Conservation (phyloP, 23 red algal genomes). For the Rhodosorus marinus region DNA sequence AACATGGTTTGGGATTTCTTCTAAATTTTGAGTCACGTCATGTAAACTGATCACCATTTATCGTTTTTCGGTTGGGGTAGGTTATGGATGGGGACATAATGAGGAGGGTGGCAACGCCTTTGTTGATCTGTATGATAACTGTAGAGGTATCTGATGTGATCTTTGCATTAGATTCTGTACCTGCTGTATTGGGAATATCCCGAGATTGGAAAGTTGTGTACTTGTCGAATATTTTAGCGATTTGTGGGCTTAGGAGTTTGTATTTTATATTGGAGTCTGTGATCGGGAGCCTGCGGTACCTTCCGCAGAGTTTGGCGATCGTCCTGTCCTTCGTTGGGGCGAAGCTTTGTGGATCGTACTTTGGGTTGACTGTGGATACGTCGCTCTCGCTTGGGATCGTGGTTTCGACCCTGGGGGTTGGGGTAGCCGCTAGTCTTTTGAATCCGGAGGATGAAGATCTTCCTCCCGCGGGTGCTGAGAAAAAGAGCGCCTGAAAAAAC, state of each 20-base stretch:
- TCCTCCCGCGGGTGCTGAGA: no score
- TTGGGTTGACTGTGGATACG: constrained; percentile 27
- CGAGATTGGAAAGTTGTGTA: constrained; percentile 54
- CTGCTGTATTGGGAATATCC: constrained; percentile 72
- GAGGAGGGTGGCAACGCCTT: constrained; percentile 31
- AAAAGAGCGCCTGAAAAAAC: no score
- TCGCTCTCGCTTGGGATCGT: constrained; percentile 34
- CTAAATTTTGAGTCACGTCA: no score
- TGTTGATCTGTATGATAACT: constrained; percentile 54
- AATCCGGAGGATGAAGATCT: no score
- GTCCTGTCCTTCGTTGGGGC: constrained; percentile 70
- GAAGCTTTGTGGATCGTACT: constrained; percentile 43
- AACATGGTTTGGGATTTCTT: no score
- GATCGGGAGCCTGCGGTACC: constrained; percentile 48
- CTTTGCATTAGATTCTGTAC: constrained; percentile 85
- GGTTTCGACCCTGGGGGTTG: constrained; percentile 1
- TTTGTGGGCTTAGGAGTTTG: constrained; percentile 55
- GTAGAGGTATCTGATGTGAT: constrained; percentile 89
- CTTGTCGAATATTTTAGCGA: constrained; percentile 63
- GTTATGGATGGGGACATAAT: no score
- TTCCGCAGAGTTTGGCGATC: constrained; percentile 35
- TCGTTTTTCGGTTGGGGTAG: no score
- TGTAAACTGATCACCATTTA: no score
- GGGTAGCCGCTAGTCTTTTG: background rate
- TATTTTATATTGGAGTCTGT: constrained; percentile 67